These are phyloP conservation scores for Nannizziopsis arthrosporioides DNA, from an alignment of 2,329 filamentous ascomycete genomes.

Conservation along the genomic window DNA sequence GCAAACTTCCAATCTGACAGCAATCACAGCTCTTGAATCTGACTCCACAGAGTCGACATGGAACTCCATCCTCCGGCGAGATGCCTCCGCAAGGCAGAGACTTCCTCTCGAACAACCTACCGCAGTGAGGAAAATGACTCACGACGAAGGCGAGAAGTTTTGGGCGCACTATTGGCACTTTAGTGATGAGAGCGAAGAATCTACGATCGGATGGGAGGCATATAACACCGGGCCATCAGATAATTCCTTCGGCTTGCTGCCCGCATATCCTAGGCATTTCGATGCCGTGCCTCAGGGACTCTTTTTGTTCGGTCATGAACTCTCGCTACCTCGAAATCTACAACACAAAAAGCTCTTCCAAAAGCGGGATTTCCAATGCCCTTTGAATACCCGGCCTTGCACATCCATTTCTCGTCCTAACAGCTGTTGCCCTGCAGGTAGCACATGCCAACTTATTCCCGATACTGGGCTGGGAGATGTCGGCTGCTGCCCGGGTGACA, in stretches of 20 bases:
- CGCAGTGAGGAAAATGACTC: slow-evolving; percentile 36
- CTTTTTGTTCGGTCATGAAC: slow-evolving; percentile 5
- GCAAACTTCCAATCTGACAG: background rate
- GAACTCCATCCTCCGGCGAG: background rate
- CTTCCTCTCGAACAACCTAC: slow-evolving; percentile 20
- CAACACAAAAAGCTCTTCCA: slow-evolving; percentile 18
- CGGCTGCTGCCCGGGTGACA: slow-evolving; percentile 49
- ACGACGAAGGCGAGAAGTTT: slow-evolving; percentile 39
- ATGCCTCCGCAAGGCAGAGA: slow-evolving; percentile 23
- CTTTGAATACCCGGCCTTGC: slow-evolving; percentile 44
- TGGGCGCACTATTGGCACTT: slow-evolving; percentile 37
- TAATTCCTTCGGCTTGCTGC: background rate
- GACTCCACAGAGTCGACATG: background rate
- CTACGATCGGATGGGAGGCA: background rate
- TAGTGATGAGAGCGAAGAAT: slow-evolving; percentile 4
- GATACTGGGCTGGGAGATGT: slow-evolving; percentile 46
- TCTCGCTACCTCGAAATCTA: slow-evolving; percentile 10
- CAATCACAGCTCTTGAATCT: background rate
- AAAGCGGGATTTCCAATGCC: slow-evolving; percentile 47
- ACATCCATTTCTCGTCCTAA: slow-evolving; percentile 44
- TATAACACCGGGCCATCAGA: background rate
- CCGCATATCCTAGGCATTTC: slow-evolving; percentile 3
- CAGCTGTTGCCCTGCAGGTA: slow-evolving; percentile 45
- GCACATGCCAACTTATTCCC: slow-evolving; percentile 43
- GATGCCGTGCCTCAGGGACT: background rate